These are phyloP conservation scores for Medicago lupulina DNA, from an alignment of 306 rosid genomes.

Conservation along the genomic window DNA sequence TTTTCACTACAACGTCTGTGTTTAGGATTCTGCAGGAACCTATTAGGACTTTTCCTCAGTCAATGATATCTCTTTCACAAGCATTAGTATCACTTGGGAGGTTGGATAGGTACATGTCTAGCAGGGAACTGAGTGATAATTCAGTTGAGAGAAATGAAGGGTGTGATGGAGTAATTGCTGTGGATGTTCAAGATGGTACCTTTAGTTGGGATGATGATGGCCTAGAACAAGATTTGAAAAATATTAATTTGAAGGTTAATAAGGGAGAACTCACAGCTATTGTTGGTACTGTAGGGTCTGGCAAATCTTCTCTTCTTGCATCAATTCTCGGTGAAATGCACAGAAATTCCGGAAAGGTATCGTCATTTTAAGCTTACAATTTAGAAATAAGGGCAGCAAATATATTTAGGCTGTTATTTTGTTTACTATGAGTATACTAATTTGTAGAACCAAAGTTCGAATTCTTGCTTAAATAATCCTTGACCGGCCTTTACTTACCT, in stretches of 20 bases:
- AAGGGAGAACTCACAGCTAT: constrained; percentile 83
- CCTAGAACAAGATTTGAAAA: constrained; percentile 58
- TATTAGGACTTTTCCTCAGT: constrained; percentile 89
- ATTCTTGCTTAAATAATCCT: not conserved
- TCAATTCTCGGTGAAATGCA: constrained; percentile 96
- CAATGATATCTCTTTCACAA: constrained; percentile 88
- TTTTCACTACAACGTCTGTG: constrained; percentile 86
- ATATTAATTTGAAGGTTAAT: constrained; percentile 62
- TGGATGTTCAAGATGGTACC: constrained; percentile 67
- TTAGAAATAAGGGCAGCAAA: not conserved
- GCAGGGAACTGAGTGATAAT: constrained; percentile 63
- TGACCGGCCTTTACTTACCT: not conserved
- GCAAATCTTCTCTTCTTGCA: constrained; percentile 90
- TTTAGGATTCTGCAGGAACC: constrained; percentile 92
- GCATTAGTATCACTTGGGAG: constrained; percentile 90
- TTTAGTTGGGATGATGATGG: constrained; percentile 93
- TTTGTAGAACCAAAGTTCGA: not conserved
- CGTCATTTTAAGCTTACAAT: constrained; percentile 6
- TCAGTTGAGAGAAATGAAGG: constrained; percentile 69
- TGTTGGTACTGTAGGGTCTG: constrained; percentile 93
- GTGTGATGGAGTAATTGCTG: constrained; percentile 57
- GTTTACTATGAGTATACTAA: constrained; percentile 1
- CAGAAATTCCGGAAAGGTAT: constrained; percentile 78
- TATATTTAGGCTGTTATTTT: not conserved
- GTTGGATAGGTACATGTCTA: constrained; percentile 79